A percentile compares a stretch with the other conserved stretches of the same genome.
Evolutionary conservation across 805 yeast species (phyloP).

Genomic region (Nakazawaea pomicola): DNA sequence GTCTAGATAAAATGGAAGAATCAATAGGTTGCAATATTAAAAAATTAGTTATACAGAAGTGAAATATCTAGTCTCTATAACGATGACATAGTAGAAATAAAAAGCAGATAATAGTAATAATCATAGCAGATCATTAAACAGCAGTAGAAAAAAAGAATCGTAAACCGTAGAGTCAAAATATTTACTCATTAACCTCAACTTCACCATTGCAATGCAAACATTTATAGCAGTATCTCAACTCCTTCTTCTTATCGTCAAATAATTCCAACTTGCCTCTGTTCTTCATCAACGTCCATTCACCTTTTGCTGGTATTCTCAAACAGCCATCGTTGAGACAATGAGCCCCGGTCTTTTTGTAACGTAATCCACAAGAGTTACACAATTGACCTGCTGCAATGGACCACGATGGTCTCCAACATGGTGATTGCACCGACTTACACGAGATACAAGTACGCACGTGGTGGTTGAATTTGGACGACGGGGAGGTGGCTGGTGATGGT

Average conservation of each 20-base stretch:
- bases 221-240: slow-evolving; percentile 26
- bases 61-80: no score
- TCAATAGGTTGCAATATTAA: no score
- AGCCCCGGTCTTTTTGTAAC: slow-evolving; percentile 92
- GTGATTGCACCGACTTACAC: slow-evolving; percentile 86
- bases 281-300: slow-evolving; percentile 89
- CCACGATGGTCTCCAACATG: slow-evolving; percentile 99
- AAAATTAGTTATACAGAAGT: no score
- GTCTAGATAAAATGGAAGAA: no score
- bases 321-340: slow-evolving; percentile 76
- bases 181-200: slow-evolving; percentile 37
- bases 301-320: slow-evolving; percentile 90
- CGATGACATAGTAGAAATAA: no score
- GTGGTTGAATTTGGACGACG: slow-evolving; percentile 10
- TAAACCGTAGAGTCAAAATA: no score
- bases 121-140: no score
- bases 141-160: no score
- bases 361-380: slow-evolving; percentile 92
- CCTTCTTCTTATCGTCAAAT: slow-evolving; percentile 20
- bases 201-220: slow-evolving; percentile 59
- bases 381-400: slow-evolving; percentile 85
- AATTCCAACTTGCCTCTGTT: slow-evolving; percentile 48
- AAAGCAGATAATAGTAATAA: no score
- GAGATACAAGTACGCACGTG: slow-evolving; percentile 69
- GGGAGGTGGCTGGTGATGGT: slow-evolving; percentile 11